phyloP scores from a whole-genome alignment of 2,329 filamentous ascomycete genomes.

The Cladosporium sp. region DNA sequence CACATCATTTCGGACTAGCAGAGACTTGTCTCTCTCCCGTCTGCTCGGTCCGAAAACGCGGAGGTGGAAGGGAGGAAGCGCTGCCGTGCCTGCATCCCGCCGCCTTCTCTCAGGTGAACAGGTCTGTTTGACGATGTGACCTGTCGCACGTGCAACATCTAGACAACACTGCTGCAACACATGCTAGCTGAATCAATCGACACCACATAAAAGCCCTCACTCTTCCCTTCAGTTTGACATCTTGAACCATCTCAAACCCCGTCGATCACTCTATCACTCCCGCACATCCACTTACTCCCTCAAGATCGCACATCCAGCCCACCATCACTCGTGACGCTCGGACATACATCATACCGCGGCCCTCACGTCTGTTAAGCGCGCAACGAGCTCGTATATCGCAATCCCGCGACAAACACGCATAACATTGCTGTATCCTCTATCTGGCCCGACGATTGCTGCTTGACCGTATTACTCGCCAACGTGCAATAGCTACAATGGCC shows the following conservation, averaged over 20 bases:
- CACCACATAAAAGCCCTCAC: neutral
- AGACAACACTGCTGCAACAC: neutral
- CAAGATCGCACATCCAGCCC: neutral
- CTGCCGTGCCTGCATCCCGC: neutral
- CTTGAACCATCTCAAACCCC: neutral
- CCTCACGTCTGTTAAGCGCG: constrained; percentile 4
- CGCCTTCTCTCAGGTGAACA: neutral
- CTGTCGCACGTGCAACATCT: neutral
- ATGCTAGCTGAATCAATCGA: neutral
- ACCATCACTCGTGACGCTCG: constrained; percentile 9
- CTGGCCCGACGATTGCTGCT: neutral
- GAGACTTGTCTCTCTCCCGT: neutral
- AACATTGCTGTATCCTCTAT: neutral
- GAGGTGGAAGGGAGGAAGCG: neutral
- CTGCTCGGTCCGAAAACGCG: constrained; percentile 1
- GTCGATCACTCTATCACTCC: neutral
- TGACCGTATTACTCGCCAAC: neutral
- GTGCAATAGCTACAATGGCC: constrained; percentile 9
- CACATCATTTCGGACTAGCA: neutral
- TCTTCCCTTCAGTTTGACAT: neutral
- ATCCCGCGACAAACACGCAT: neutral
- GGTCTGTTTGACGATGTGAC: neutral
- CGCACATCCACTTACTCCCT: neutral
- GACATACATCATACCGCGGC: constrained; percentile 22
- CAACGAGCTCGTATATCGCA: constrained; percentile 9